Conservation (phyloP, 2,329 filamentous ascomycete species). For the Monascus ruber region DNA sequence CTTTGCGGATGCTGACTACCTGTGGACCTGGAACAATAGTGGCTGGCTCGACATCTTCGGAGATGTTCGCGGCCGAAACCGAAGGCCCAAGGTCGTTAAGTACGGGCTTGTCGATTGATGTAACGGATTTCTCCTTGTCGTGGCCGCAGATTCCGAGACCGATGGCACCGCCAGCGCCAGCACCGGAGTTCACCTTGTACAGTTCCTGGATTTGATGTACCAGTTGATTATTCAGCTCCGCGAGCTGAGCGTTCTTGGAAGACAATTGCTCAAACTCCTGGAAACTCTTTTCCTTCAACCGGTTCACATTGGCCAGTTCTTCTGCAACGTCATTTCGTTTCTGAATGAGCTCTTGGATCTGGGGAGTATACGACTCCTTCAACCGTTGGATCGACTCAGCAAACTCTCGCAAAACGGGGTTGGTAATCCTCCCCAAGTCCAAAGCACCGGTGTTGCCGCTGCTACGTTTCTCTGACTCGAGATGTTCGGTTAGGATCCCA, state of each 20-base stretch:
- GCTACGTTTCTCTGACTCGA: conserved; percentile 74
- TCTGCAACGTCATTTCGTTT: conserved; percentile 75
- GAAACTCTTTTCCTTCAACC: conserved; percentile 83
- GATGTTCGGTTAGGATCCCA: conserved; percentile 77
- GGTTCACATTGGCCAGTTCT: conserved; percentile 69
- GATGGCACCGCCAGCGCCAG: conserved; percentile 25
- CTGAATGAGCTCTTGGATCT: conserved; percentile 82
- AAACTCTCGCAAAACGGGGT: conserved; percentile 51
- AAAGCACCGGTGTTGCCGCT: conserved; percentile 66
- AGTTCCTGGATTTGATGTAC: conserved; percentile 88
- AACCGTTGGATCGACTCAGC: conserved; percentile 53
- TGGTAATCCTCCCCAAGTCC: conserved; percentile 61
- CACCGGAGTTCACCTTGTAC: conserved; percentile 59
- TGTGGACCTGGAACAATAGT: conserved; percentile 64
- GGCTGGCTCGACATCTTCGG: conserved; percentile 54
- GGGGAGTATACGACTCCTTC: conserved; percentile 63
- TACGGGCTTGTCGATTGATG: conserved; percentile 36
- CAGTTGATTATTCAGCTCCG: conserved; percentile 89
- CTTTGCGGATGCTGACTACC: conserved; percentile 88
- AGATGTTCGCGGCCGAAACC: conserved; percentile 42
- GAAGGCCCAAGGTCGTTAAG: conserved; percentile 44
- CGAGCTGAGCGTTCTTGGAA: conserved; percentile 85
- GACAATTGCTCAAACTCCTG: conserved; percentile 93
- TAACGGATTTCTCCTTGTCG: conserved; percentile 40
- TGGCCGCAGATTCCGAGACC: conserved; percentile 55